phyloP scores from a whole-genome alignment of 2,329 filamentous ascomycete genomes.

The Herpomyces periplanetae region DNA sequence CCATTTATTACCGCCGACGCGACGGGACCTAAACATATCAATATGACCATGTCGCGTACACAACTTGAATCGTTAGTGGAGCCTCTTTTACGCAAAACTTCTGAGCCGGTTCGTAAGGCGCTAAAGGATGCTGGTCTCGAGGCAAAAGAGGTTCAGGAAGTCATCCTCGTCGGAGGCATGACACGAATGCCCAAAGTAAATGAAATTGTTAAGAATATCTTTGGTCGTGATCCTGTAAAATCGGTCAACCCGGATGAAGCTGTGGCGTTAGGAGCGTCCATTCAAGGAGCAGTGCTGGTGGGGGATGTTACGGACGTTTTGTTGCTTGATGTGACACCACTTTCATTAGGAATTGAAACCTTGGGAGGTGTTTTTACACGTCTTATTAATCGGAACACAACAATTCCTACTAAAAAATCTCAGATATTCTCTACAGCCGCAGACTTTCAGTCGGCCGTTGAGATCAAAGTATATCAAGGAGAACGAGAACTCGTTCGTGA shows the following conservation, averaged over 20 bases:
- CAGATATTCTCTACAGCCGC: constrained; percentile 90
- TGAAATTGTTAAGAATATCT: constrained; percentile 83
- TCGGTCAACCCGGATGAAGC: constrained; percentile 95
- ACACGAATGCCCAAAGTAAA: constrained; percentile 96
- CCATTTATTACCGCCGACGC: constrained; percentile 93
- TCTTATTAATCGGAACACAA: constrained; percentile 95
- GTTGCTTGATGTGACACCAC: constrained; percentile 70
- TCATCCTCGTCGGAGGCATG: constrained; percentile 95
- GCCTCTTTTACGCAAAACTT: constrained; percentile 43
- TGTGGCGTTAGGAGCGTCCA: constrained; percentile 81
- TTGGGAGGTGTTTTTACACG: constrained; percentile 90
- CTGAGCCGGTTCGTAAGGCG: constrained; percentile 79
- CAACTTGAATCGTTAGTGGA: constrained; percentile 81
- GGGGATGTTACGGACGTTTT: constrained; percentile 89
- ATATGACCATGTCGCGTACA: constrained; percentile 59
- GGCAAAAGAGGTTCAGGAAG: constrained; percentile 79
- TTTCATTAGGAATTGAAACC: constrained; percentile 93
- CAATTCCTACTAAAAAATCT: constrained; percentile 95
- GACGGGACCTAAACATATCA: constrained; percentile 91
- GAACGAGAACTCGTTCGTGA: constrained; percentile 95
- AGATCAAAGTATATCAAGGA: constrained; percentile 99
- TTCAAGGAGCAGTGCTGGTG: constrained; percentile 80
- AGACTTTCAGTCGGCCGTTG: constrained; percentile 90
- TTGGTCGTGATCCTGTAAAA: constrained; percentile 83
- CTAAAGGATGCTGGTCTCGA: constrained; percentile 73